phyloP scores from a whole-genome alignment of 2,329 filamentous ascomycete species.

The Madurella fahalii region DNA sequence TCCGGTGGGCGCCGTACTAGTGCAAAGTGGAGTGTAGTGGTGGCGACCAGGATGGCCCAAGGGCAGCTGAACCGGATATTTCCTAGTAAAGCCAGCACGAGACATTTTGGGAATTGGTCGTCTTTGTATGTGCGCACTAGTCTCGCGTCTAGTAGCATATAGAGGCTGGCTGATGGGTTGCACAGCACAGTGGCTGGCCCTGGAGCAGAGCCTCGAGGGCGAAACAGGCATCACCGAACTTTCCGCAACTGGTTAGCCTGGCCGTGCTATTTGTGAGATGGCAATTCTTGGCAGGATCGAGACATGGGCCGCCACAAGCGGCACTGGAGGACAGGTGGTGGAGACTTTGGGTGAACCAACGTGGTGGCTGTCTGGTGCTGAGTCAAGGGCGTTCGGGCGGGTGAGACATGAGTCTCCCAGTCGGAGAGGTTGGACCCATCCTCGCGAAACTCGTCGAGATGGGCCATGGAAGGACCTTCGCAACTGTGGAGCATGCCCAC shows the following conservation, averaged over 20 bases:
- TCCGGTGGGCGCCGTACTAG: neutral
- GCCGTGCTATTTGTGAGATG: neutral
- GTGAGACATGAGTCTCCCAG: too few species aligned
- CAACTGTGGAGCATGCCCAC: too few species aligned
- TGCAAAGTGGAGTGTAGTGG: neutral
- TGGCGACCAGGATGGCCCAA: neutral
- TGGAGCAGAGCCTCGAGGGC: neutral
- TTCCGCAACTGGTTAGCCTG: slow-evolving; percentile 16
- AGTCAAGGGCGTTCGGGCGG: too few species aligned
- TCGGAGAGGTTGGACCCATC: too few species aligned
- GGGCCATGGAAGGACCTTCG: too few species aligned
- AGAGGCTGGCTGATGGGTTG: slow-evolving; percentile 19
- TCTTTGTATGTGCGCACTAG: slow-evolving; percentile 10
- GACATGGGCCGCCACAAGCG: slow-evolving; percentile 2
- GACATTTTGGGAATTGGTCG: slow-evolving; percentile 2
- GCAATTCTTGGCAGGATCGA: slow-evolving; percentile 4
- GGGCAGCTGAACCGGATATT: neutral
- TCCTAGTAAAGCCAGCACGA: neutral
- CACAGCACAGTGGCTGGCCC: neutral
- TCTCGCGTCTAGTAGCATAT: slow-evolving; percentile 1
- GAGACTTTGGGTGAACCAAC: too few species aligned
- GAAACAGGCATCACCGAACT: slow-evolving; percentile 23
- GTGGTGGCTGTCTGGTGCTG: too few species aligned
- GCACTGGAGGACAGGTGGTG: too few species aligned
- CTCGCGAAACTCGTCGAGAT: too few species aligned